A percentile compares a stretch with the other conserved stretches of the same genome.
Conservation (phyloP, 2,329 filamentous ascomycete genomes). For the Verticillium nubilum region DNA sequence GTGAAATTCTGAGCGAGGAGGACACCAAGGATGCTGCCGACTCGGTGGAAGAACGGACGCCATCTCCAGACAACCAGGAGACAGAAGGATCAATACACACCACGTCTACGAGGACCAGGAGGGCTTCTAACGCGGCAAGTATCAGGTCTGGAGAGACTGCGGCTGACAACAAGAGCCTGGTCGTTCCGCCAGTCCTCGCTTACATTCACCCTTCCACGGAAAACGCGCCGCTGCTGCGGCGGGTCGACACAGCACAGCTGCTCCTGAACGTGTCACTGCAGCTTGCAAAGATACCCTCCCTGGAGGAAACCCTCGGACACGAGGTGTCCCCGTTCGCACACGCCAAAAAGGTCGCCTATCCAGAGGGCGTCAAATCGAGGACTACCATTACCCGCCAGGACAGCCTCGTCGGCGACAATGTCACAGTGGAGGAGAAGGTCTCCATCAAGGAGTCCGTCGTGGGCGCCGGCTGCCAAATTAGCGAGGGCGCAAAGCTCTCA, state of each 20-base stretch:
- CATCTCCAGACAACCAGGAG: constrained; percentile 14
- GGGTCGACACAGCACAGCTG: constrained; percentile 81
- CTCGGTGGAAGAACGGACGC: constrained; percentile 20
- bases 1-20: constrained; percentile 54
- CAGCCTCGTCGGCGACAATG: constrained; percentile 81
- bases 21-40: constrained; percentile 31
- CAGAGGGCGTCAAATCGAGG: constrained; percentile 71
- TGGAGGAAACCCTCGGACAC: constrained; percentile 53
- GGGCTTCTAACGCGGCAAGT: constrained; percentile 1
- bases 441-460: constrained; percentile 92
- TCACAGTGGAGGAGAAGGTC: constrained; percentile 80
- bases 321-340: constrained; percentile 70
- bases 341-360: constrained; percentile 72
- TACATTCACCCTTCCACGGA: constrained; percentile 65
- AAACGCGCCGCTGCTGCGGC: constrained; percentile 64
- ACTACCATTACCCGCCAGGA: constrained; percentile 80
- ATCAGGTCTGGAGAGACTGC: constrained; percentile 13
- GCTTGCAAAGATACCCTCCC: constrained; percentile 75
- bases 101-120: neutral
- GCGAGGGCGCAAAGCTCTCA: constrained; percentile 77
- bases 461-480: constrained; percentile 81
- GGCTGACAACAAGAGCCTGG: constrained; percentile 16
- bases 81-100: neutral
- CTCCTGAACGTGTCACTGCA: constrained; percentile 78
- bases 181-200: constrained; percentile 69